phyloP scores from a whole-genome alignment of 345 rosid species.

The Hibiscus trionum region DNA sequence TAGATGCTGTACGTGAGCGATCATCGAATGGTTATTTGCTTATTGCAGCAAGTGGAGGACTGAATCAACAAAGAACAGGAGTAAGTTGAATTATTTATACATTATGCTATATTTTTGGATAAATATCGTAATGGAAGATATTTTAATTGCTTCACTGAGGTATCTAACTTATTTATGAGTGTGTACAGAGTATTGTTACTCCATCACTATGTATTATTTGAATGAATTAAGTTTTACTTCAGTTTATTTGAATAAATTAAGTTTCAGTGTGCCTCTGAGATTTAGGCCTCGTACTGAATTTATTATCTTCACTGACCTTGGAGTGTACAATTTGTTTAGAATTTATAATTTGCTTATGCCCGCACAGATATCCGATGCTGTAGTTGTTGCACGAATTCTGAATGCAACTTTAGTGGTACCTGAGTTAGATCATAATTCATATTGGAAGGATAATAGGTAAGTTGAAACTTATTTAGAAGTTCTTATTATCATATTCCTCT shows the following conservation, averaged over 20 bases:
- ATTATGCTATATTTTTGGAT: neutral
- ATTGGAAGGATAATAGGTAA: slow-evolving; percentile 93
- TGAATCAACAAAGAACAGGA: slow-evolving; percentile 98
- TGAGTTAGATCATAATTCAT: slow-evolving; percentile 90
- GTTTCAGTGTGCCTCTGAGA: neutral
- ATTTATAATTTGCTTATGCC: slow-evolving; percentile 9
- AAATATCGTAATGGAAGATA: neutral
- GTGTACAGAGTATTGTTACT: neutral
- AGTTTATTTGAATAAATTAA: neutral
- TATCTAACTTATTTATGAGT: no score
- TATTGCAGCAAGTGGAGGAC: slow-evolving; percentile 92
- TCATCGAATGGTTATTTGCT: slow-evolving; percentile 94
- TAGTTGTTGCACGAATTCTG: slow-evolving; percentile 85
- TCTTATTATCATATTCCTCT: neutral
- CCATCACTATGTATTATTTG: neutral
- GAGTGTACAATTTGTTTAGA: slow-evolving; percentile 1
- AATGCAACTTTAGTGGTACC: slow-evolving; percentile 94
- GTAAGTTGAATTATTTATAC: slow-evolving; percentile 42
- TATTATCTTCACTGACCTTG: neutral
- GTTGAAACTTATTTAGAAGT: neutral
- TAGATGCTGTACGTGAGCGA: slow-evolving; percentile 58
- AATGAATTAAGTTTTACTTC: slow-evolving; percentile 1
- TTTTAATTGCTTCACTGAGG: no score
- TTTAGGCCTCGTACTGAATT: neutral
- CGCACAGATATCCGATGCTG: slow-evolving; percentile 90